Evolutionary conservation across 2,329 filamentous ascomycete species (phyloP), one percentile per base, ranked within the genome.

Genomic region (Trichoderma hamatum): DNA sequence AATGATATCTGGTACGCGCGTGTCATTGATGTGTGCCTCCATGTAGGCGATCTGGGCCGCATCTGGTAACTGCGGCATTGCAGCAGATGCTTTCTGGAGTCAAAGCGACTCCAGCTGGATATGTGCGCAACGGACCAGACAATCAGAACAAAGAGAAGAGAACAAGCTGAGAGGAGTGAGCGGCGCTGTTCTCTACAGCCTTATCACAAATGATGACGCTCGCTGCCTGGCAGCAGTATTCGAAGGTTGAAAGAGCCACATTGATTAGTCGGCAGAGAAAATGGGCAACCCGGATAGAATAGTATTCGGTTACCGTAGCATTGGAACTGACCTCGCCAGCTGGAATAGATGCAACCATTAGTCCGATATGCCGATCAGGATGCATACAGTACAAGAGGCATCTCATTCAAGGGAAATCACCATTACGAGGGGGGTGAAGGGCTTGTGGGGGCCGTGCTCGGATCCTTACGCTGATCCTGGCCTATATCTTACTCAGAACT

Each of bases 21-120:
- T 65, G 13, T 65, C 30, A 21, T 26, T 10, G n/a, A 56, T 65
- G 32, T 65, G 49, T 11, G 62, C 62, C 62, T 65, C 49, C 49
- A 56, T 65, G 13, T 39, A 36, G 49, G 62, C 62, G 24, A 65
- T 55, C 19, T 65, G 32, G 10, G 43, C 49, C 5, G 62, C 49
- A 21, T 30, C 30, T 51, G 61, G 61, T 64, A 65, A 36, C 21
- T 36, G 49, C 19, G 62, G 49, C 62, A 56, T 65, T 14, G 43
- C 30, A n/a, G 3, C 49, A 11, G 62, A 51, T 30, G 5, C 6
- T 14, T 60, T 60, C 16, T 60, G 24, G 36, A 43, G 56, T 28
- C 56, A n/a, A 14, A 5, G 14, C 16, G 34, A 43, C 36, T 43
- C 56, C 34, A 28, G 24, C 9, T 60, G 21, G 36, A 3, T 13